A percentile compares a stretch with the other conserved stretches of the same genome.
These are phyloP conservation scores for Skeletonema menzelii DNA, from an alignment of 108 stramenopile species.

Conservation along the genomic window DNA sequence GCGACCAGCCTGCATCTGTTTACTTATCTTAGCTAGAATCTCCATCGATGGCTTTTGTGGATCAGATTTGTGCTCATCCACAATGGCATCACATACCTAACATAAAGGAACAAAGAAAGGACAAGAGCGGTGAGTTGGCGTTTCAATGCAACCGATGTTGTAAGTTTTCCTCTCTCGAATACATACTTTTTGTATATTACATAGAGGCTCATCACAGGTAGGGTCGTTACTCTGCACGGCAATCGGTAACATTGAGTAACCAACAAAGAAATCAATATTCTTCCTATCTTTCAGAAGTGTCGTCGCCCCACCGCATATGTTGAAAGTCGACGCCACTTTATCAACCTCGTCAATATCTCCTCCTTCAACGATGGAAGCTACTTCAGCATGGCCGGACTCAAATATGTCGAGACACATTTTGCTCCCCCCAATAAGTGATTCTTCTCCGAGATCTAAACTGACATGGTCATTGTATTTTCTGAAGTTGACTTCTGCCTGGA, in stretches of 20 bases:
- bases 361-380: conserved; percentile 31
- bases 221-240: conserved; percentile 91
- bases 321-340: conserved; percentile 57
- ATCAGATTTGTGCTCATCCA: conserved; percentile 6
- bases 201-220: conserved; percentile 57
- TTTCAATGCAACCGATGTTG: not conserved
- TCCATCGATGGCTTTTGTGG: conserved; percentile 40
- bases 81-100: conserved; percentile 27
- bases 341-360: not conserved
- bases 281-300: conserved; percentile 43
- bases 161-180: not conserved
- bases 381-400: conserved; percentile 63
- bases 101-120: not conserved
- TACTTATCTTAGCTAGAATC: conserved; percentile 47
- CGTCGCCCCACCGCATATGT: conserved; percentile 69
- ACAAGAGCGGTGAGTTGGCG: not conserved
- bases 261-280: conserved; percentile 69
- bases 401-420: conserved; percentile 65
- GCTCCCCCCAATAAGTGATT: conserved; percentile 70
- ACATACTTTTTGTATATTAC: conserved; percentile 70
- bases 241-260: conserved; percentile 80
- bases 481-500: conserved; percentile 81
- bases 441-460: conserved; percentile 58
- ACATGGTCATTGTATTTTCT: conserved; percentile 76
- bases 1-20: conserved; percentile 12